Base-by-base conservation (phyloP, 176 grass and related monocot genomes). In the Microstegium vimineum region DNA sequence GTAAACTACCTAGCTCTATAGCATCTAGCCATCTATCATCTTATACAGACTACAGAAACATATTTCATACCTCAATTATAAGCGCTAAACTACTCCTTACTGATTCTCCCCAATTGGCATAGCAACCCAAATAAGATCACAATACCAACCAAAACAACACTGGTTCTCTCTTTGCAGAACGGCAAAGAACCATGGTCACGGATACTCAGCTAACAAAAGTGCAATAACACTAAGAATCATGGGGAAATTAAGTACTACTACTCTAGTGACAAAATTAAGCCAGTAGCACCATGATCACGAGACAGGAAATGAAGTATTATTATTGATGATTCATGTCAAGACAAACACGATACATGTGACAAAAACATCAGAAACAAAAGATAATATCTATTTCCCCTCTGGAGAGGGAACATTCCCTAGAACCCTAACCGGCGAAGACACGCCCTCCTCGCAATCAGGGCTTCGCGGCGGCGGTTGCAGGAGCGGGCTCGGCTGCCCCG, bases 371-470 rank as follows among this genome's bases (percentile, higher is more conserved):
- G 71, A 34, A 37, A 27, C 1, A 33, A 86, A 33, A 62, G 1
- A 36, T 13, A 36, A 17, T n/a, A 74, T 16, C 62, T 80, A 49
- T 40, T 30, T 0, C 20, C 66, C 5, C 41, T 82, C 46, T 62
- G 17, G 12, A 32, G 8, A 89, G 46, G 46, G 28, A 74, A 62
- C 51, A 66, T 73, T 73, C 63, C n/a, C 36, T 28, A 32, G 38
- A 93, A 82, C 85, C 84, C 87, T 90, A 91, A 78, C 82, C 65
- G 4, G 38, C 38, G 70, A 18, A 59, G 37, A 62, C 10, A 10
- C 12, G 13, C 2, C 36, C 31, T 61, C 74, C 37, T 49, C 32
- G 17, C 67, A 75, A 66, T 97, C 89, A 99, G 28, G 93, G 87
- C 74, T 99, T 94, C 32, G 78, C 45, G 22, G 82, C 62, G 47